phyloP scores from a whole-genome alignment of 192 early-diverging fungal genomes.

The Backusella mclennaniae region DNA sequence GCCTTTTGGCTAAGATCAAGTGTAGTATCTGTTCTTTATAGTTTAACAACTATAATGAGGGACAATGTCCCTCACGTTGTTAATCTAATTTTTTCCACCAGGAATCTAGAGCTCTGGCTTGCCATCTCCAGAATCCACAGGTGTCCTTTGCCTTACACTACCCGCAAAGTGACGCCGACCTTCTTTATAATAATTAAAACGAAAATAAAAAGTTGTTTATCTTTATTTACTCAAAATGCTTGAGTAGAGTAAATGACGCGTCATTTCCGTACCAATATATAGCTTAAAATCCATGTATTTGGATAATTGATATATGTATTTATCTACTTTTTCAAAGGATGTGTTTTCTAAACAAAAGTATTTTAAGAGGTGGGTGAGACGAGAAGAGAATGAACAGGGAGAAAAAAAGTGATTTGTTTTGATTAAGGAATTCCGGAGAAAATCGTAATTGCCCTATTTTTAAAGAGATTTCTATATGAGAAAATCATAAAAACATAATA shows the following conservation, averaged over 20 bases:
- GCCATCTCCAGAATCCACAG: constrained; percentile 45
- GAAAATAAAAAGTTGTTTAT: neutral
- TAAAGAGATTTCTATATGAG: neutral
- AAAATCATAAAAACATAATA: neutral
- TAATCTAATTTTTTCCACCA: constrained; percentile 60
- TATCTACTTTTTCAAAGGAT: neutral
- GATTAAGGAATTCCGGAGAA: no score
- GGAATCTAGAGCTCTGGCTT: constrained; percentile 45
- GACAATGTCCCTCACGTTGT: constrained; percentile 48
- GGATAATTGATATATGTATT: neutral
- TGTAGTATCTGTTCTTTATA: constrained; percentile 88
- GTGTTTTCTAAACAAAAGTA: neutral
- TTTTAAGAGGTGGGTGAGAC: no score
- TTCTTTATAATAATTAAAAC: constrained; percentile 15
- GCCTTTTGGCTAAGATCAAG: constrained; percentile 89
- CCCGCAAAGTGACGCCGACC: constrained; percentile 54
- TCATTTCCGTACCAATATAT: neutral
- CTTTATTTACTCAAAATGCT: neutral
- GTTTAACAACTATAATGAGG: constrained; percentile 62
- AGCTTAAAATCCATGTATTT: neutral
- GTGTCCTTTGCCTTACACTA: constrained; percentile 70
- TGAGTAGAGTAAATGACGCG: neutral
- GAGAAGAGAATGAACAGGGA: no score
- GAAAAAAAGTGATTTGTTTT: no score
- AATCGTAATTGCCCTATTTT: neutral